Evolutionary conservation across 306 rosid species (phyloP), one percentile per base, ranked within the genome.

Genomic region (Alnus rubra): DNA sequence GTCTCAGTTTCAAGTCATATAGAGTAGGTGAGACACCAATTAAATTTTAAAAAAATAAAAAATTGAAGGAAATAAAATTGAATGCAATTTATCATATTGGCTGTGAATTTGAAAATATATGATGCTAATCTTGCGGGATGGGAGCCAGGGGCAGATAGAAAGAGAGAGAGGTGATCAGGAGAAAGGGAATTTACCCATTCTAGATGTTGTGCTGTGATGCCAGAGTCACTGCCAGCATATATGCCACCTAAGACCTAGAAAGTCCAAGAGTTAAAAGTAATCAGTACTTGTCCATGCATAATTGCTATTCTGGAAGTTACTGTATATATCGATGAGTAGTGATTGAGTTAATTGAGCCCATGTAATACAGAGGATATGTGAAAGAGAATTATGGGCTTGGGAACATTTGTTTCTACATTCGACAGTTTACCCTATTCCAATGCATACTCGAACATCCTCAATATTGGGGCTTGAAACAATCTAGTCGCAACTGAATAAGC

Each of bases 161-260:
- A 3, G 39, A 49, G 73, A 60, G 69, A 30, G 15, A 65, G 76
- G 75, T 72, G 12, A 75, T 15, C 30, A 39, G 48, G 72, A 72
- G 51, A 69, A 80, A 79, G 59, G 69, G 42, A 76, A 52, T 64
- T 75, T 87, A 91, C 97, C 98, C 98, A 91, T 82, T 94, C 97
- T 73, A 94, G 85, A 89, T 92, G 97, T 79, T 94, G 98, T 37
- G 97, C 98, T 3, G 97, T 92, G 85, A 94, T 88, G 62, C 97
- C 98, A 47, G 95, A 90, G 72, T 87, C 93, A 47, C 78, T 81
- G 81, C 97, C 98, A 67, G 91, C 82, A 84, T 94, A 94, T 82
- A 94, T 88, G 82, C 98, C 98, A 80, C 97, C 87, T 69, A 92
- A 84, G 78, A 92, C 98, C 97, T 92, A 87, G 69, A 48, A 81